Evolutionary conservation across 495 filamentous ascomycete species (phyloP).

Genomic region (Aspergillus nanangensis): DNA sequence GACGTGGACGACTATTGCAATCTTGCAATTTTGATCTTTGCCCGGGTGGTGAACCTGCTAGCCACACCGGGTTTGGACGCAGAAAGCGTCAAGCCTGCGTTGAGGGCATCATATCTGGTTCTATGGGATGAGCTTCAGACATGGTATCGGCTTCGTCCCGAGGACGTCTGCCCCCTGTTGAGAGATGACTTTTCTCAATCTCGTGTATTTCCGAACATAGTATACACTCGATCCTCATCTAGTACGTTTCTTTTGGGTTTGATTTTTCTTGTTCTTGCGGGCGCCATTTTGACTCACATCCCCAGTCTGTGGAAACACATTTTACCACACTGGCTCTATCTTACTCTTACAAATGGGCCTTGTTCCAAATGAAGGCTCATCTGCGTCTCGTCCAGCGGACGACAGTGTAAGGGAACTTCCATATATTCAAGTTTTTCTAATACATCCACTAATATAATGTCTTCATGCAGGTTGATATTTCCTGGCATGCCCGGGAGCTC

Average conservation of each 20-base stretch:
- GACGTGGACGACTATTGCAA: constrained; percentile 14
- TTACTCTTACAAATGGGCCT: constrained; percentile 7
- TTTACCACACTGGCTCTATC: constrained; percentile 12
- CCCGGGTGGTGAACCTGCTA: constrained; percentile 10
- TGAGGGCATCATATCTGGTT: not conserved
- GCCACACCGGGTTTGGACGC: not conserved
- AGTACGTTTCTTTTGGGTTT: constrained; percentile 3
- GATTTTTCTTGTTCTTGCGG: too few species aligned
- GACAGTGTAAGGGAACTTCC: too few species aligned
- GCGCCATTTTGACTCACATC: too few species aligned
- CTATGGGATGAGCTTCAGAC: constrained; percentile 10
- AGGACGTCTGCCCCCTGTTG: constrained; percentile 8
- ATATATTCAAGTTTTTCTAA: too few species aligned
- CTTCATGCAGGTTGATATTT: not conserved
- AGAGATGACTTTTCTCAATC: constrained; percentile 1
- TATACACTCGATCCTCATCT: constrained; percentile 4
- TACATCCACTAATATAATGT: too few species aligned
- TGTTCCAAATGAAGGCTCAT: not conserved
- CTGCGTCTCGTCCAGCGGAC: too few species aligned
- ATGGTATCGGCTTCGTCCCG: constrained; percentile 8
- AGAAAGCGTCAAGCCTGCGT: not conserved
- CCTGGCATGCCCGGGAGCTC: constrained; percentile 11
- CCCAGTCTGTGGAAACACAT: constrained; percentile 12
- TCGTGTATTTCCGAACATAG: constrained; percentile 1
- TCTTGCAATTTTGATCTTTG: constrained; percentile 9